Percentiles rank a stretch among this genome's conserved stretches.
Conservation (phyloP, 495 filamentous ascomycete species). For the Aspergillus leporis region DNA sequence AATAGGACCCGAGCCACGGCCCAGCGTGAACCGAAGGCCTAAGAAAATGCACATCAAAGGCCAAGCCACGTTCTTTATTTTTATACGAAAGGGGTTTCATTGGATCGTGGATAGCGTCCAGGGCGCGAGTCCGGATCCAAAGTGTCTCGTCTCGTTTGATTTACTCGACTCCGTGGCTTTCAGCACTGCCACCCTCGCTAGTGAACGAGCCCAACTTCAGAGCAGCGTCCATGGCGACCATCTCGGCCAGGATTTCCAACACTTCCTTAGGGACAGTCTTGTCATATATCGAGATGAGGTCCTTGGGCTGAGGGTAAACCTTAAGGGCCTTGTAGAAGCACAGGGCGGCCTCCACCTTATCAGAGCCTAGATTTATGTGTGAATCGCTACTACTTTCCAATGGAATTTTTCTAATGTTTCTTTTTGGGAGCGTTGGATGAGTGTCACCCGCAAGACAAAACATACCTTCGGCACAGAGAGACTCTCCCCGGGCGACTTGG, state of each 20-base stretch:
- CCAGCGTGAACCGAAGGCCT: conserved; percentile 22
- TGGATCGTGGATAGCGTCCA: conserved; percentile 5
- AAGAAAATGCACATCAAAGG: conserved; percentile 10
- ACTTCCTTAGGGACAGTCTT: conserved; percentile 96
- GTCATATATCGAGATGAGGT: conserved; percentile 94
- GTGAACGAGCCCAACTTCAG: conserved; percentile 62
- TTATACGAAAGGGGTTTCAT: conserved; percentile 14
- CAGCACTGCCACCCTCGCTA: conserved; percentile 35
- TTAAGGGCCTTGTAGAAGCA: conserved; percentile 98
- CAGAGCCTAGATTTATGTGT: conserved; percentile 54
- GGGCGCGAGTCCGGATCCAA: conserved; percentile 2
- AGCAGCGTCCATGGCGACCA: conserved; percentile 86
- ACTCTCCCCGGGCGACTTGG: conserved; percentile 85
- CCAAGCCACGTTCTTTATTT: conserved; percentile 15
- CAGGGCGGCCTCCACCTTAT: conserved; percentile 80
- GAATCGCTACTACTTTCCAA: conserved; percentile 14
- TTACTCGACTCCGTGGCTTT: conserved; percentile 45
- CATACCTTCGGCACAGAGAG: conserved; percentile 69
- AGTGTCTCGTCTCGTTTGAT: not conserved
- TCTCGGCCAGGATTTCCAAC: conserved; percentile 92
- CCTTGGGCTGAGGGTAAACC: conserved; percentile 91
- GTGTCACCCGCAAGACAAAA: conserved; percentile 11
- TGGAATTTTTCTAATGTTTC: not conserved
- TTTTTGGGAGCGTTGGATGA: conserved; percentile 3
- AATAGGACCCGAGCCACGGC: conserved; percentile 22